Evolutionary conservation across 768 basidiomycete genomes (phyloP).

Genomic region (Macrolepiota albuminosa): DNA sequence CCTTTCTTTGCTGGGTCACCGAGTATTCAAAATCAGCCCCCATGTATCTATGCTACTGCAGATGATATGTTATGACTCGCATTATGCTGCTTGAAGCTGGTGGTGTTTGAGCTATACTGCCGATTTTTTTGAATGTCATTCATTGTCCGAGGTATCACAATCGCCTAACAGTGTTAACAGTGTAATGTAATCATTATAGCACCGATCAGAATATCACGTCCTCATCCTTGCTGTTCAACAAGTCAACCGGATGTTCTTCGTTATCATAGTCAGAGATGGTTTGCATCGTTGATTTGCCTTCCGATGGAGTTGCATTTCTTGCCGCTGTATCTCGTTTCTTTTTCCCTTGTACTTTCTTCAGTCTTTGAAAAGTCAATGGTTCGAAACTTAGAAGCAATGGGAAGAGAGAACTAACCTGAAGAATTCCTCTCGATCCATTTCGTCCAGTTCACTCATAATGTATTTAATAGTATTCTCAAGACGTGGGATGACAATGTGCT

Average conservation of each 20-base stretch:
- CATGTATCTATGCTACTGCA: slow-evolving; percentile 65
- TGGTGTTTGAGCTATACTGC: neutral
- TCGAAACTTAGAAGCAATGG: neutral
- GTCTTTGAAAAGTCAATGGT: slow-evolving; percentile 34
- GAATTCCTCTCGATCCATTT: slow-evolving; percentile 97
- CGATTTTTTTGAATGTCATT: neutral
- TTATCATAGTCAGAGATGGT: slow-evolving; percentile 32
- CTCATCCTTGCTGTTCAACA: slow-evolving; percentile 83
- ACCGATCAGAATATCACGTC: slow-evolving; percentile 84
- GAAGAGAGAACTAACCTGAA: slow-evolving; percentile 54
- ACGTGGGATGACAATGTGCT: slow-evolving; percentile 93
- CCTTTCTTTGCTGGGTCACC: slow-evolving; percentile 19
- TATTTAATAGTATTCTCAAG: slow-evolving; percentile 98
- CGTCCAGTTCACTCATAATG: slow-evolving; percentile 94
- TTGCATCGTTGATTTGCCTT: slow-evolving; percentile 23
- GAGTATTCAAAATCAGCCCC: slow-evolving; percentile 41
- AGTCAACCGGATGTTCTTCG: slow-evolving; percentile 38
- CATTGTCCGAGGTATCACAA: slow-evolving; percentile 7
- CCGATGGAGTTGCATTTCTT: slow-evolving; percentile 27
- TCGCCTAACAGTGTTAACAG: slow-evolving; percentile 3
- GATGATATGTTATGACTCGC: slow-evolving; percentile 36
- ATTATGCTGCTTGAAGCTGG: neutral
- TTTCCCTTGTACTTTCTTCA: slow-evolving; percentile 97
- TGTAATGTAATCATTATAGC: neutral
- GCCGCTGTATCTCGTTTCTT: slow-evolving; percentile 80